phyloP scores from a whole-genome alignment of 1,284 basidiomycete species.

The Trametes hirsuta region DNA sequence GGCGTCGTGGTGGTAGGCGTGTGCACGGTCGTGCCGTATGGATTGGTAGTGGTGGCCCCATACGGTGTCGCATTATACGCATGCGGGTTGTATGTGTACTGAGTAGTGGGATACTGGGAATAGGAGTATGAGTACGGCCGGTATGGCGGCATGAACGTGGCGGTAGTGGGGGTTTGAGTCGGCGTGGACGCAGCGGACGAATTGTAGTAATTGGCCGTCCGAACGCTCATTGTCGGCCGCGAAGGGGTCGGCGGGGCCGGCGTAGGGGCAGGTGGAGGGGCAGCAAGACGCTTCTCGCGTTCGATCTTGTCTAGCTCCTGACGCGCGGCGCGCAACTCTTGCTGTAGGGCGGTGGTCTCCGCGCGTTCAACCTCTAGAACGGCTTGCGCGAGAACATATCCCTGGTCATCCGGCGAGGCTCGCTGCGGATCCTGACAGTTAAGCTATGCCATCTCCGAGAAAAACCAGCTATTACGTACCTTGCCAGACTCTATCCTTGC shows the following conservation, averaged over 20 bases:
- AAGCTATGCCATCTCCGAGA: constrained; percentile 14
- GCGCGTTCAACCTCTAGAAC: constrained; percentile 66
- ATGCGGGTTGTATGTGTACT: constrained; percentile 33
- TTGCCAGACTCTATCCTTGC: constrained; percentile 56
- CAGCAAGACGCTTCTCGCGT: constrained; percentile 56
- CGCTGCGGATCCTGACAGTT: constrained; percentile 45
- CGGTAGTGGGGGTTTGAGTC: constrained; percentile 24
- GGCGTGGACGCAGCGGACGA: constrained; percentile 26
- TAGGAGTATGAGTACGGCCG: constrained; percentile 44
- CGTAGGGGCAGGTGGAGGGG: constrained; percentile 20
- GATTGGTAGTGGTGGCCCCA: constrained; percentile 17
- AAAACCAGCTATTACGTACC: constrained; percentile 42
- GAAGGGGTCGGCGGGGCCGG: constrained; percentile 15
- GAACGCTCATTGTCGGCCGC: constrained; percentile 21
- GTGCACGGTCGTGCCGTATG: constrained; percentile 18
- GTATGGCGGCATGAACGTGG: constrained; percentile 39
- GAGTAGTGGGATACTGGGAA: constrained; percentile 33
- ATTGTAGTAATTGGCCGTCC: constrained; percentile 25
- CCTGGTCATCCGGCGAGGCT: constrained; percentile 59
- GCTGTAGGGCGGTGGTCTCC: constrained; percentile 56
- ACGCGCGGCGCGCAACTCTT: constrained; percentile 62
- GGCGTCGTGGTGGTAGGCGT: constrained; percentile 37
- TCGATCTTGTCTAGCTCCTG: constrained; percentile 68
- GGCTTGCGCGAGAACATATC: constrained; percentile 61
- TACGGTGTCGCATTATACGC: constrained; percentile 22